phyloP scores from a whole-genome alignment of 2,329 filamentous ascomycete species.

The Hypoxylon sp. region DNA sequence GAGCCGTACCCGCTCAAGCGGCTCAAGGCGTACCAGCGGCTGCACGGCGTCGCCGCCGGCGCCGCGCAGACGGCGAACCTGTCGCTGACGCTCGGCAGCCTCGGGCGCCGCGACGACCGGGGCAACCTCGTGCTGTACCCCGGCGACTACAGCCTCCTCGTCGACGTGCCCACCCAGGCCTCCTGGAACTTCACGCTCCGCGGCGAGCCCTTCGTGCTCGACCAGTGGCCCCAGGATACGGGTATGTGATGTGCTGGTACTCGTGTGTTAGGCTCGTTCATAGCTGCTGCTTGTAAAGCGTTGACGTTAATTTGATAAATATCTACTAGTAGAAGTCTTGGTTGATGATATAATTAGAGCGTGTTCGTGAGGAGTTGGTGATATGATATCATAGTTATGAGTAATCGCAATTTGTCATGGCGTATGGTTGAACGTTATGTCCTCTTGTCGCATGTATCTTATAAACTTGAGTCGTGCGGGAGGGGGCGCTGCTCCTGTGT shows the following conservation, averaged over 20 bases:
- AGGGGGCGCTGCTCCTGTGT: no score
- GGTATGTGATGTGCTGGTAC: conserved; percentile 4
- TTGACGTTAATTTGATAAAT: no score
- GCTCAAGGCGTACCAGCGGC: conserved; percentile 53
- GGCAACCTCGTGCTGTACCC: conserved; percentile 57
- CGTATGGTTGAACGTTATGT: no score
- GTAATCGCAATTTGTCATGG: no score
- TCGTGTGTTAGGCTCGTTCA: no score
- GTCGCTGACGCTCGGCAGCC: conserved; percentile 52
- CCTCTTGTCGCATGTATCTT: no score
- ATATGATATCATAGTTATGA: no score
- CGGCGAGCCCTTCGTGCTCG: conserved; percentile 48
- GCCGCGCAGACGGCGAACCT: conserved; percentile 44
- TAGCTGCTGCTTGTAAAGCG: no score
- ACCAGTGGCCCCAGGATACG: conserved; percentile 44
- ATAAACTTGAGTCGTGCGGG: no score
- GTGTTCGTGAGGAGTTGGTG: no score
- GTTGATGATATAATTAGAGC: no score
- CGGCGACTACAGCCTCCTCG: conserved; percentile 52
- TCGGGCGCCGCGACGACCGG: conserved; percentile 53
- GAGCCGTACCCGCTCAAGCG: conserved; percentile 55
- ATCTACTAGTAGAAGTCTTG: no score
- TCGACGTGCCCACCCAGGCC: conserved; percentile 50
- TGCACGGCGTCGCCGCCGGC: conserved; percentile 43
- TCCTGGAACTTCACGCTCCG: conserved; percentile 51